A percentile compares a stretch with the other conserved stretches of the same genome.
Evolutionary conservation across 1,139 yeast genomes (phyloP).

Genomic region (Scheffersomyces quercinus): DNA sequence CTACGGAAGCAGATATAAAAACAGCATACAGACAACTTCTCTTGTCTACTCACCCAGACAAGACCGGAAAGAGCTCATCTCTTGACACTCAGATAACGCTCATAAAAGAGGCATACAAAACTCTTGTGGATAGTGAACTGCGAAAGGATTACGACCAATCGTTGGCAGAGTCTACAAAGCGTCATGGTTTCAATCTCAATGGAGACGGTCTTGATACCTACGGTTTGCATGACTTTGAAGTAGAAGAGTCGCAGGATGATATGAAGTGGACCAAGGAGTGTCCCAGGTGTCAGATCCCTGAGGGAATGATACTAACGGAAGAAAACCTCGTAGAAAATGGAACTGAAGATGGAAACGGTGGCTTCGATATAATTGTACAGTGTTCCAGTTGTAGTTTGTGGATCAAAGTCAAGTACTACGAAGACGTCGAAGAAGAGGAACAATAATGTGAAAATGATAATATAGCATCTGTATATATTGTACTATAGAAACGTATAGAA

Average conservation of each 20-base stretch:
- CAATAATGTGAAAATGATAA: neutral
- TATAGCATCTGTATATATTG: conserved; percentile 1
- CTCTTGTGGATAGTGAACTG: conserved; percentile 39
- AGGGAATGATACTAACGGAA: conserved; percentile 62
- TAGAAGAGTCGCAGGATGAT: conserved; percentile 23
- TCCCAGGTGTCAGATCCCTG: conserved; percentile 65
- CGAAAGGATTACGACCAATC: conserved; percentile 52
- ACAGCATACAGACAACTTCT: conserved; percentile 61
- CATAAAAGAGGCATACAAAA: conserved; percentile 62
- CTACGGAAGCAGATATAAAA: conserved; percentile 46
- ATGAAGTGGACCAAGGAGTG: conserved; percentile 54
- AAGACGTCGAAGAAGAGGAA: conserved; percentile 27
- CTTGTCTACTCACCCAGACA: conserved; percentile 78
- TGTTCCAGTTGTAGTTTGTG: conserved; percentile 83
- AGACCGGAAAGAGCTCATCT: conserved; percentile 23
- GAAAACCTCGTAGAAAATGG: conserved; percentile 55
- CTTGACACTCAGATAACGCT: conserved; percentile 28
- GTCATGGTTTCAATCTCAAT: conserved; percentile 49
- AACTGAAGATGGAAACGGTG: conserved; percentile 51
- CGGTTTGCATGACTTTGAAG: conserved; percentile 61
- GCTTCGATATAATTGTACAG: conserved; percentile 70
- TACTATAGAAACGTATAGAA: neutral
- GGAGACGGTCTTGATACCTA: conserved; percentile 71
- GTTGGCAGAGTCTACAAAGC: conserved; percentile 37
- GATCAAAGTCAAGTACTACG: conserved; percentile 69